These are phyloP conservation scores for Eimeria maxima DNA, from an alignment of 169 alveolate species.

Conservation along the genomic window DNA sequence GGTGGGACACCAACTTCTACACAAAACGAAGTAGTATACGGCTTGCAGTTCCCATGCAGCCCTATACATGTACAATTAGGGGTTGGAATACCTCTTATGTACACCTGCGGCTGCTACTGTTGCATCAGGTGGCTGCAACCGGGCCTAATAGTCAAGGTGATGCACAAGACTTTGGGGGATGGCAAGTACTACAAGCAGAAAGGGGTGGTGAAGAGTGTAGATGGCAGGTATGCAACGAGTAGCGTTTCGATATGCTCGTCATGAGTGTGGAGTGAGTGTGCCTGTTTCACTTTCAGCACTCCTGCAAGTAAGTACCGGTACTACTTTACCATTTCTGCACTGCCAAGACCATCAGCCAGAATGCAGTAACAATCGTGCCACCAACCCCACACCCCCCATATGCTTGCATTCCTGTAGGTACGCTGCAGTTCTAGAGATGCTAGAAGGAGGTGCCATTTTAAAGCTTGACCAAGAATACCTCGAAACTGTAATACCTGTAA, in stretches of 20 bases:
- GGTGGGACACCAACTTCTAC: slow-evolving; percentile 29
- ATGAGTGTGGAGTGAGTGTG: not conserved
- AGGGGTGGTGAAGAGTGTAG: slow-evolving; percentile 65
- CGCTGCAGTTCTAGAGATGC: slow-evolving; percentile 73
- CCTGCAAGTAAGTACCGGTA: not conserved
- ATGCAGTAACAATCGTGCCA: not conserved
- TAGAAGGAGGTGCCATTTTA: slow-evolving; percentile 74
- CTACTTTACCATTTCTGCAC: no score
- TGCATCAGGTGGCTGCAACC: slow-evolving; percentile 76
- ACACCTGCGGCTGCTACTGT: not conserved
- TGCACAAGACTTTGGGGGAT: slow-evolving; percentile 77
- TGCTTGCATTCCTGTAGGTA: slow-evolving; percentile 16
- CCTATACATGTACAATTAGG: not conserved
- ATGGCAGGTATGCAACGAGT: slow-evolving; percentile 42
- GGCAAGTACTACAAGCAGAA: slow-evolving; percentile 81
- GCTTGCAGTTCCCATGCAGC: not conserved
- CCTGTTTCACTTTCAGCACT: not conserved
- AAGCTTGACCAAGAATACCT: slow-evolving; percentile 78
- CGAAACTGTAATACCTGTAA: slow-evolving; percentile 83
- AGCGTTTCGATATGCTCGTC: not conserved
- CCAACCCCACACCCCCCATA: no score
- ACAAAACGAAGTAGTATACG: not conserved
- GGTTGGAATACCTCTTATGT: not conserved
- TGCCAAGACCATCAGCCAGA: not conserved
- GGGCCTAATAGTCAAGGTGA: slow-evolving; percentile 70